These are phyloP conservation scores for Gentiana macrophylla DNA, from an alignment of 257 asterid species.

Conservation along the genomic window DNA sequence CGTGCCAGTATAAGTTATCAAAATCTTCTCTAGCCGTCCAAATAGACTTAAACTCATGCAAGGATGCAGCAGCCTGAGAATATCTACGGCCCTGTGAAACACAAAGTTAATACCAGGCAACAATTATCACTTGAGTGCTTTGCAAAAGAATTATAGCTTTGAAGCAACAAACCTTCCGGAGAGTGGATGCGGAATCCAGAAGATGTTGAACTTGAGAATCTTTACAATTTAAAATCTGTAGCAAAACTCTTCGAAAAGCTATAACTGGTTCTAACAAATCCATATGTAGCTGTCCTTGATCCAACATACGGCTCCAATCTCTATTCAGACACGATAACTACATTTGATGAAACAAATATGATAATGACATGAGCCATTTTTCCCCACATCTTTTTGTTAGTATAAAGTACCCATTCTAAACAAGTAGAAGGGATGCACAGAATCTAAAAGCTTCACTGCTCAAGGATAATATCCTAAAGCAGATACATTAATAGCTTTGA, in stretches of 20 bases:
- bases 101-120: conserved; percentile 2
- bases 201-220: conserved; percentile 65
- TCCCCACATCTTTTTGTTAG: no score
- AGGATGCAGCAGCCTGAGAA: conserved; percentile 93
- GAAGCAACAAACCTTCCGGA: conserved; percentile 65
- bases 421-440: no score
- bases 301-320: conserved; percentile 64
- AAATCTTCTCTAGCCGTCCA: conserved; percentile 57
- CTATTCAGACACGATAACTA: conserved; percentile 59
- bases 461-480: no score
- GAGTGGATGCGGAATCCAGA: conserved; percentile 76
- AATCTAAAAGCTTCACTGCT: no score
- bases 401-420: no score
- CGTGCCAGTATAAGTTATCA: conserved; percentile 72
- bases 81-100: conserved; percentile 60
- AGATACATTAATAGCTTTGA: no score
- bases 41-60: conserved; percentile 74
- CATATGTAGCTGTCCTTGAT: conserved; percentile 84
- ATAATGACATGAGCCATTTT: no score
- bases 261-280: conserved; percentile 88
- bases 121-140: neutral
- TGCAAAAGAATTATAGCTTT: conserved; percentile 10
- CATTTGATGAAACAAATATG: conserved; percentile 3
- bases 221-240: conserved; percentile 49
- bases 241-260: conserved; percentile 84